phyloP scores from a whole-genome alignment of 345 rosid species.

The Kandelia obovata region DNA sequence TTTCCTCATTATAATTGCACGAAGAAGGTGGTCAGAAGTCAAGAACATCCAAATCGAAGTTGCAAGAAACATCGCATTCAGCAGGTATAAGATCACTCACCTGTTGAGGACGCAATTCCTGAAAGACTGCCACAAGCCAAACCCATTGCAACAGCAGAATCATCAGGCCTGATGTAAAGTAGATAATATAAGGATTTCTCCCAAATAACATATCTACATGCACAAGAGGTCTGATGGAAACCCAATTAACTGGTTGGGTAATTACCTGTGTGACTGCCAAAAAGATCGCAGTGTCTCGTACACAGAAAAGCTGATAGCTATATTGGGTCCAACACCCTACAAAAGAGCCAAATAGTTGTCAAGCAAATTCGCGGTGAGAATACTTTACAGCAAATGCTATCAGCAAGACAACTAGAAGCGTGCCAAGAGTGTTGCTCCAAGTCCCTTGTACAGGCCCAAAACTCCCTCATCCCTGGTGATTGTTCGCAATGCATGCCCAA shows the following conservation, averaged over 20 bases:
- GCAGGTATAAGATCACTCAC: constrained; percentile 38
- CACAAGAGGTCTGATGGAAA: neutral
- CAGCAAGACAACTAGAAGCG: constrained; percentile 10
- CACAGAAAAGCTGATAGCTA: constrained; percentile 85
- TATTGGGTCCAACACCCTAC: constrained; percentile 91
- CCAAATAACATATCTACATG: neutral
- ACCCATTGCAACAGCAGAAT: constrained; percentile 64
- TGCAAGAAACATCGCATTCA: constrained; percentile 1
- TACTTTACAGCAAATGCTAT: neutral
- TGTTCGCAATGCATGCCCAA: constrained; percentile 66
- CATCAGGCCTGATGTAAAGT: constrained; percentile 56
- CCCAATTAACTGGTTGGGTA: neutral
- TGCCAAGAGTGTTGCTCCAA: constrained; percentile 95
- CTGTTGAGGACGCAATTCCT: constrained; percentile 97
- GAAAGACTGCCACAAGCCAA: constrained; percentile 96
- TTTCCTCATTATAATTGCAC: too few species aligned
- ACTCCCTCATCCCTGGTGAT: constrained; percentile 83
- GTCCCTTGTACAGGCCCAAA: constrained; percentile 88
- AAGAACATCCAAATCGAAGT: neutral
- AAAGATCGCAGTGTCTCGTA: constrained; percentile 64
- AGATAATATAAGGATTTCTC: neutral
- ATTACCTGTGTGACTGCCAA: constrained; percentile 71
- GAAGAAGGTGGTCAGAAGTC: too few species aligned
- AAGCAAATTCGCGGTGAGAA: constrained; percentile 1
- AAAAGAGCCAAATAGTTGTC: constrained; percentile 13